Conservation (phyloP, 805 yeast species). For the Saturnispora halmiae region DNA sequence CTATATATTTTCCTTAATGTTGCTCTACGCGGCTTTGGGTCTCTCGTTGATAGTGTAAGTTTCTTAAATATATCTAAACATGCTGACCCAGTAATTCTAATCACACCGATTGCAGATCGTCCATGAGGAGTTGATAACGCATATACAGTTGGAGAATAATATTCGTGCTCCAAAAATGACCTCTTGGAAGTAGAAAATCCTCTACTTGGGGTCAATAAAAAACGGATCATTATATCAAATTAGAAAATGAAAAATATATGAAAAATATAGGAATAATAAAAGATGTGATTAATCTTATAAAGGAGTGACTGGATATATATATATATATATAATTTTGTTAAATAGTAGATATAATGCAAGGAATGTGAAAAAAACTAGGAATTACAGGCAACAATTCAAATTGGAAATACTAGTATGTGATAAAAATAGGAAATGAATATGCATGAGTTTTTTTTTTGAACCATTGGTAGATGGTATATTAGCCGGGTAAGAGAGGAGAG, state of each 20-base stretch:
- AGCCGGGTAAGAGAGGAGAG: too few species aligned
- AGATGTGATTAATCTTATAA: not conserved
- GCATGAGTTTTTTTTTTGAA: too few species aligned
- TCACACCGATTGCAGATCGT: constrained; percentile 77
- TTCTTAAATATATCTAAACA: constrained; percentile 36
- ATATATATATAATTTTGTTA: too few species aligned
- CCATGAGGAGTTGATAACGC: constrained; percentile 83
- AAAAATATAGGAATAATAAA: not conserved
- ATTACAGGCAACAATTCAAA: too few species aligned
- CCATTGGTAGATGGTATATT: too few species aligned
- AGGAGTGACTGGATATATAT: too few species aligned
- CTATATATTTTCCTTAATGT: constrained; percentile 46
- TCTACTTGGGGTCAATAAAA: not conserved
- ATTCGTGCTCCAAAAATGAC: not conserved
- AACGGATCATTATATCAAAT: not conserved
- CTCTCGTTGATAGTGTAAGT: constrained; percentile 34
- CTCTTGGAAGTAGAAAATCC: not conserved
- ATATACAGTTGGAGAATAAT: constrained; percentile 58
- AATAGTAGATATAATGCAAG: too few species aligned
- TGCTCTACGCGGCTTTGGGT: constrained; percentile 46
- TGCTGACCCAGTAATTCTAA: constrained; percentile 72
- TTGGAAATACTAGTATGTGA: too few species aligned
- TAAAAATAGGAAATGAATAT: too few species aligned
- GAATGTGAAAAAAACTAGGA: too few species aligned
- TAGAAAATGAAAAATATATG: not conserved